phyloP scores from a whole-genome alignment of 2,329 filamentous ascomycete genomes.

The Stylonectria norvegica region DNA sequence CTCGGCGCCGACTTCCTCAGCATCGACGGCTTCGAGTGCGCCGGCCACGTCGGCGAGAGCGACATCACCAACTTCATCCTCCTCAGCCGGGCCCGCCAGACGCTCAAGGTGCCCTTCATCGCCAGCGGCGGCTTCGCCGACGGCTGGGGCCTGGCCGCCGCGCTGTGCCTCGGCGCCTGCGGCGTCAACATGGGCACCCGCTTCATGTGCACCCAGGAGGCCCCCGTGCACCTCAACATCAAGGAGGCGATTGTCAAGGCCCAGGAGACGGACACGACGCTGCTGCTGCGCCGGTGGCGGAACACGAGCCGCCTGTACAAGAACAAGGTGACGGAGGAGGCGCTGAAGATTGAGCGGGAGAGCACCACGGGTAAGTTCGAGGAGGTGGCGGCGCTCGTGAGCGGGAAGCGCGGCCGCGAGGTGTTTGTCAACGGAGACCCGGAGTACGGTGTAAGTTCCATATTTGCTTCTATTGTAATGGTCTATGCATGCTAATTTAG shows the following conservation, averaged over 20 bases:
- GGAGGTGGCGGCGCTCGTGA: constrained; percentile 83
- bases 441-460: constrained; percentile 73
- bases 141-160: constrained; percentile 87
- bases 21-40: constrained; percentile 98
- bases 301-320: constrained; percentile 87
- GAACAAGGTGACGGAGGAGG: constrained; percentile 82
- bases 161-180: constrained; percentile 82
- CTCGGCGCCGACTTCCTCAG: constrained; percentile 94
- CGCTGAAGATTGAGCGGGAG: constrained; percentile 77
- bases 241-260: constrained; percentile 89
- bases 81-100: constrained; percentile 78
- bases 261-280: constrained; percentile 84
- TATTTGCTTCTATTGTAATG: not conserved
- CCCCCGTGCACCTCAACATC: constrained; percentile 88
- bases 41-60: constrained; percentile 80
- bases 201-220: constrained; percentile 94
- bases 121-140: constrained; percentile 95
- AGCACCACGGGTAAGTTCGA: constrained; percentile 83
- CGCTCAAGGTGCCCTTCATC: constrained; percentile 84
- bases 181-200: constrained; percentile 98
- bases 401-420: constrained; percentile 83
- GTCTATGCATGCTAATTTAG: constrained; percentile 12
- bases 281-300: constrained; percentile 85
- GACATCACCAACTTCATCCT: constrained; percentile 91
- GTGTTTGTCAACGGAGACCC: constrained; percentile 91